Percentiles rank a stretch among this genome's conserved stretches.
These are phyloP conservation scores for Thinopyrum elongatum DNA, from an alignment of 176 grass and related monocot genomes.

Conservation along the genomic window DNA sequence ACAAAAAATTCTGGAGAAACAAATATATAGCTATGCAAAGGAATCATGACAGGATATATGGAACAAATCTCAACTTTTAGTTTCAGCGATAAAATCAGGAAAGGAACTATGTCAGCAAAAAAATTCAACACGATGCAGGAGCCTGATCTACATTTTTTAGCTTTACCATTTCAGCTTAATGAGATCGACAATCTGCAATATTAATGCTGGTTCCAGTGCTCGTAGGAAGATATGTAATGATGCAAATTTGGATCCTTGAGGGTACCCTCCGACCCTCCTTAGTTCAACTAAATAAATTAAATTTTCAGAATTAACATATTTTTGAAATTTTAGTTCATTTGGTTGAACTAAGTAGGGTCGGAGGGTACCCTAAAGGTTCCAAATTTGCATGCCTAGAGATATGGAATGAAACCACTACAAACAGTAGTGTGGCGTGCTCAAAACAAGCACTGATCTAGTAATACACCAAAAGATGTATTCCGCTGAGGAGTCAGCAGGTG, in stretches of 20 bases:
- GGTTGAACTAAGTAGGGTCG: too few species aligned
- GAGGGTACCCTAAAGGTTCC: too few species aligned
- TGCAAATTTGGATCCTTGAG: too few species aligned
- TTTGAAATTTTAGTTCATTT: too few species aligned
- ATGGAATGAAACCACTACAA: background rate
- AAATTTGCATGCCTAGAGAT: background rate
- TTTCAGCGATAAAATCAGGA: background rate
- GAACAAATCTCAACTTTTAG: constrained; percentile 18
- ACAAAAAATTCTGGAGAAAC: constrained; percentile 22
- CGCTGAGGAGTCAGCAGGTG: background rate
- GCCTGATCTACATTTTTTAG: background rate
- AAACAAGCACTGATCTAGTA: constrained; percentile 1
- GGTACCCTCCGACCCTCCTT: too few species aligned
- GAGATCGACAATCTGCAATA: constrained; percentile 6
- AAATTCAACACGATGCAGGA: background rate
- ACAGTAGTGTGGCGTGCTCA: constrained; percentile 7
- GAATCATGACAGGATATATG: background rate
- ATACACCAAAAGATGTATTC: constrained; percentile 10
- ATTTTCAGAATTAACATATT: too few species aligned
- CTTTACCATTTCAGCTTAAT: background rate
- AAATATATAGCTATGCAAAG: background rate
- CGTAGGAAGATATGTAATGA: background rate
- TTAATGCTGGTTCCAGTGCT: background rate
- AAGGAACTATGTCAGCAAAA: background rate
- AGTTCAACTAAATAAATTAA: too few species aligned